phyloP scores from a whole-genome alignment of 768 basidiomycete genomes.

The Tricholoma flavovirens region DNA sequence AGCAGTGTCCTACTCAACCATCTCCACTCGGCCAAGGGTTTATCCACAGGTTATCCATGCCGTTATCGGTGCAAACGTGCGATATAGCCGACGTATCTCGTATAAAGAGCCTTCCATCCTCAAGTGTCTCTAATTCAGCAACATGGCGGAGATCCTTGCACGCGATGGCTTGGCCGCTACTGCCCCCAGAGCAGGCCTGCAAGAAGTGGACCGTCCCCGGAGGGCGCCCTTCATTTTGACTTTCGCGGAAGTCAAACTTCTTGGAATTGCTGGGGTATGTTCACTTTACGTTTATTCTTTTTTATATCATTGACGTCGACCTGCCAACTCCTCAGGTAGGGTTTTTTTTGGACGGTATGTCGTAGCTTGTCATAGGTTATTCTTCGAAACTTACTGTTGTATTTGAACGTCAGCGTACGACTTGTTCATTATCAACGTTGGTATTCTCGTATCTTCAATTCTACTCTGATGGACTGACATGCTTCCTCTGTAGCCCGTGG shows the following conservation, averaged over 20 bases:
- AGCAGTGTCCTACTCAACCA: not conserved
- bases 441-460: conserved; percentile 11
- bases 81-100: not conserved
- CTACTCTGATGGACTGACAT: not conserved
- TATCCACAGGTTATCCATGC: no score
- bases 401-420: conserved; percentile 50
- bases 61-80: no score
- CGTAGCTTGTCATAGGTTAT: not conserved
- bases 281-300: not conserved
- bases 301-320: not conserved
- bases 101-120: not conserved
- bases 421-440: conserved; percentile 63
- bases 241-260: conserved; percentile 49
- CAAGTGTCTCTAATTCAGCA: not conserved
- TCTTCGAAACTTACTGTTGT: not conserved
- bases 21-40: no score
- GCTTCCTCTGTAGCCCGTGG: conserved; percentile 41
- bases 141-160: conserved; percentile 6
- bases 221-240: conserved; percentile 25
- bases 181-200: conserved; percentile 10
- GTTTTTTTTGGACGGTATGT: conserved; percentile 65
- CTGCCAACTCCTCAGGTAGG: conserved; percentile 40
- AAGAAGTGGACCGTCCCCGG: conserved; percentile 23
- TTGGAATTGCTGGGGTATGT: conserved; percentile 57
- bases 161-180: conserved; percentile 1